Conservation (phyloP, 176 grass and related monocot genomes). For the Aegilops umbellulata region DNA sequence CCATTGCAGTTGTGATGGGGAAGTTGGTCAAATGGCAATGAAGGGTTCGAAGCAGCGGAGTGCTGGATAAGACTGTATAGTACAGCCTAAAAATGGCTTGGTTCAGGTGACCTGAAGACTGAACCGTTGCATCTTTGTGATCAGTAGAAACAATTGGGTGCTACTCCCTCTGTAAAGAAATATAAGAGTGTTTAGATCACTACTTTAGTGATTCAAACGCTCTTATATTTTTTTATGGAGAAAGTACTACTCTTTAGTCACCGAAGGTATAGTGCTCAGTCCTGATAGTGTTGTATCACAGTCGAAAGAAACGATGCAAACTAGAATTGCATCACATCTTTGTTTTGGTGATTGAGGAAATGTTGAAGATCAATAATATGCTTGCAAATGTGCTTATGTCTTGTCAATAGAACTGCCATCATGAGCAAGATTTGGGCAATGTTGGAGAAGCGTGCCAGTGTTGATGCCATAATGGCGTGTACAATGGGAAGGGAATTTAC, state of each 20-base stretch:
- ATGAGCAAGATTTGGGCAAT: no score
- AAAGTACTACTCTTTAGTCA: background rate
- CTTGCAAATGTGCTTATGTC: background rate
- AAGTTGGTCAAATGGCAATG: background rate
- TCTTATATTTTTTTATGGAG: no score
- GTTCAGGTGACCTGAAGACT: background rate
- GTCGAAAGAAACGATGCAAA: background rate
- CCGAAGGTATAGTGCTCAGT: background rate
- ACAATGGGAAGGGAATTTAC: no score
- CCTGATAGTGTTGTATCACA: background rate
- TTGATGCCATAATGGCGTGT: no score
- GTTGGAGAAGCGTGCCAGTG: no score
- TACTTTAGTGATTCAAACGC: no score
- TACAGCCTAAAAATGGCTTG: background rate
- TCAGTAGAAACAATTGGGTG: background rate
- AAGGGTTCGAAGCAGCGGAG: background rate
- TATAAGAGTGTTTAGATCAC: no score
- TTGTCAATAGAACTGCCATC: background rate
- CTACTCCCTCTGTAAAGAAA: no score
- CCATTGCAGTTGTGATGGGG: background rate
- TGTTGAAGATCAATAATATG: background rate
- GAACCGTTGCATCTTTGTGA: conserved; percentile 13
- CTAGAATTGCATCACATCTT: background rate
- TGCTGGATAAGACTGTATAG: background rate
- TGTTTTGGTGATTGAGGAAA: background rate